Evolutionary conservation across 2,329 filamentous ascomycete genomes (phyloP).

Genomic region (Alternaria brassicae): DNA sequence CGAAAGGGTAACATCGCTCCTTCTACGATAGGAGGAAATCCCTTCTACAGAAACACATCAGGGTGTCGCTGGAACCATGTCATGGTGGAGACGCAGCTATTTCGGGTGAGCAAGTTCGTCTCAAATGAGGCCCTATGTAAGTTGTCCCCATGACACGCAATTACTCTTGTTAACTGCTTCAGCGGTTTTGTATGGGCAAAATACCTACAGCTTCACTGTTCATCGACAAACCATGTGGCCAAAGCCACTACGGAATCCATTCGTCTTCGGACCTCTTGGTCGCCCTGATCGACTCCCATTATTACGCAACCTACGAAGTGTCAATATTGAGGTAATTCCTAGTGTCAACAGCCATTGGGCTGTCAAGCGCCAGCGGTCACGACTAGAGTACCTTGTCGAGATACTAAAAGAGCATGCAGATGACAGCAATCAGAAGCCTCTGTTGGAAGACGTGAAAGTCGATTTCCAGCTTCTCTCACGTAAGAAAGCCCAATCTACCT

Average conservation of each 20-base stretch:
- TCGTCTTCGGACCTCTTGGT: slow-evolving; percentile 29
- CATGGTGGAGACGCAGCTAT: slow-evolving; percentile 14
- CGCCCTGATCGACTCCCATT: slow-evolving; percentile 14
- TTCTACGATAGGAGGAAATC: not conserved
- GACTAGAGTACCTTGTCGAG: slow-evolving; percentile 30
- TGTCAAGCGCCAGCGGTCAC: slow-evolving; percentile 23
- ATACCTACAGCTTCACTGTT: slow-evolving; percentile 28
- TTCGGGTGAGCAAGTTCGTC: slow-evolving; percentile 25
- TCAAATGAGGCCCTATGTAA: slow-evolving; percentile 27
- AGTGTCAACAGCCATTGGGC: slow-evolving; percentile 15
- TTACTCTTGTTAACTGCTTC: not conserved
- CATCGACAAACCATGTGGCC: slow-evolving; percentile 11
- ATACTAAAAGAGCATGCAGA: slow-evolving; percentile 30
- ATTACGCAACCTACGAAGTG: slow-evolving; percentile 28
- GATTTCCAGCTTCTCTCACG: not conserved
- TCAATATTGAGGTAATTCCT: slow-evolving; percentile 17
- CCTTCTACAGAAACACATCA: not conserved
- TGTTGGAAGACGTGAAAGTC: slow-evolving; percentile 22
- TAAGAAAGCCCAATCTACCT: not conserved
- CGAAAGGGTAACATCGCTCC: not conserved
- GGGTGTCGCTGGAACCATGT: not conserved
- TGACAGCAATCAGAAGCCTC: slow-evolving; percentile 22
- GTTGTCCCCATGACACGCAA: not conserved
- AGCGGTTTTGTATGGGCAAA: slow-evolving; percentile 32
- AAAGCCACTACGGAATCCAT: slow-evolving; percentile 20